These are phyloP conservation scores for Heritiera fomes DNA, from an alignment of 345 rosid genomes.

Conservation along the genomic window DNA sequence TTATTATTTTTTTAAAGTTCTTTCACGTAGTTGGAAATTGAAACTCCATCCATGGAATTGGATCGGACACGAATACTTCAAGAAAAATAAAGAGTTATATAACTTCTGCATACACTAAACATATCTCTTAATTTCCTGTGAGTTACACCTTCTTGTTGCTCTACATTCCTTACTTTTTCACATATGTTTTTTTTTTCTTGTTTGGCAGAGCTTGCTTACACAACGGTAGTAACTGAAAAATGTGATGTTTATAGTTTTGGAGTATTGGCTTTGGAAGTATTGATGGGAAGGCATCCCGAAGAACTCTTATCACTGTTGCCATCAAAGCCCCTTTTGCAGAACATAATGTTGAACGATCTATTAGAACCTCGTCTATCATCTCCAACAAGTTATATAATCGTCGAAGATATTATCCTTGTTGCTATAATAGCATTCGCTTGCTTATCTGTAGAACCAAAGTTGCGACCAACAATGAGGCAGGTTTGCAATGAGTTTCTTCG, in stretches of 20 bases:
- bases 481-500: background rate
- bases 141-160: background rate
- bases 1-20: too few relatives aligned
- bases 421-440: background rate
- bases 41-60: too few relatives aligned
- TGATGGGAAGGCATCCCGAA: conserved; percentile 28
- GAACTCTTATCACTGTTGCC: background rate
- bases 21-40: too few relatives aligned
- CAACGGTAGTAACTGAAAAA: background rate
- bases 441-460: background rate
- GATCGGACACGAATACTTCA: too few relatives aligned
- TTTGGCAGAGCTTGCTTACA: conserved; percentile 13
- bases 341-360: background rate
- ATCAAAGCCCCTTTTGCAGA: background rate
- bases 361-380: background rate
- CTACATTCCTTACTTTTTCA: too few relatives aligned
- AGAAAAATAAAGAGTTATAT: too few relatives aligned
- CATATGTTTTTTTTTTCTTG: too few relatives aligned
- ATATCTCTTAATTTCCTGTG: too few relatives aligned
- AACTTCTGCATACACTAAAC: too few relatives aligned
- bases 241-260: conserved; percentile 21
- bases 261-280: background rate
- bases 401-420: background rate
- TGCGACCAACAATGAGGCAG: conserved; percentile 20
- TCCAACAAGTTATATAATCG: background rate